Base-by-base conservation (phyloP, 352 stramenopile genomes). In the Pythium plurisporium region DNA sequence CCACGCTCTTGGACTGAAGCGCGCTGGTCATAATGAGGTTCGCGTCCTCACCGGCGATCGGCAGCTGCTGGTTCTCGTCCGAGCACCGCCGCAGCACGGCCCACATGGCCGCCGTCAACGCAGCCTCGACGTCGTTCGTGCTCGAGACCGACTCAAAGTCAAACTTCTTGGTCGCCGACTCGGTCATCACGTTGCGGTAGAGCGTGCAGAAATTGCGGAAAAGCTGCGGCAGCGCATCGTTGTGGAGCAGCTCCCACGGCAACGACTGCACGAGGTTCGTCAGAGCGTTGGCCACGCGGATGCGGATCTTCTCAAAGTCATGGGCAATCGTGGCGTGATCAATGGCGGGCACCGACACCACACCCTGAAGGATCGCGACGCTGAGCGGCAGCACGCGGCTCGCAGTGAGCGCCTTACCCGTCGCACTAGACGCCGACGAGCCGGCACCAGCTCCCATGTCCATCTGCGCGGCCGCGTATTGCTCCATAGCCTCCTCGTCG, bases 401-500 rank as follows among this genome's bases (percentile, higher is more conserved):
- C 5, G 58, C 65, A 20, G 69, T 59, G 15, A 90, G 60, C 0
- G 60, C 70, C 55, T 72, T 79, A 10, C 61, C 67, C 5, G 71
- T 56, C 0, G 65, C 55, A 19, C 41, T 86, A 25, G 30, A 47
- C 14, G 36, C 33, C 36, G 37, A 43, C 3, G 45, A 26, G 6
- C 29, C 26, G 36, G n/a, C 12, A 15, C 41, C 25, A 3, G 31
- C 65, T 4, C 65, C 59, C 0, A 62, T 69, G 17, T 93, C 77
- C 82, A 89, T 87, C 47, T 91, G 80, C 20, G 71, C 75, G 3
- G 73, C 66, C 1, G 82, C 82, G 46, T 79, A 84, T 64, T 87
- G 71, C 55, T 94, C 86, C 86, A 95, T 95, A 23, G 78, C 84
- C 36, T 95, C 86, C 70, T 95, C 86, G 38, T 95, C 86, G 22